Evolutionary conservation across 2,329 filamentous ascomycete genomes (phyloP).

Genomic region (Pyrenochaeta sp.): DNA sequence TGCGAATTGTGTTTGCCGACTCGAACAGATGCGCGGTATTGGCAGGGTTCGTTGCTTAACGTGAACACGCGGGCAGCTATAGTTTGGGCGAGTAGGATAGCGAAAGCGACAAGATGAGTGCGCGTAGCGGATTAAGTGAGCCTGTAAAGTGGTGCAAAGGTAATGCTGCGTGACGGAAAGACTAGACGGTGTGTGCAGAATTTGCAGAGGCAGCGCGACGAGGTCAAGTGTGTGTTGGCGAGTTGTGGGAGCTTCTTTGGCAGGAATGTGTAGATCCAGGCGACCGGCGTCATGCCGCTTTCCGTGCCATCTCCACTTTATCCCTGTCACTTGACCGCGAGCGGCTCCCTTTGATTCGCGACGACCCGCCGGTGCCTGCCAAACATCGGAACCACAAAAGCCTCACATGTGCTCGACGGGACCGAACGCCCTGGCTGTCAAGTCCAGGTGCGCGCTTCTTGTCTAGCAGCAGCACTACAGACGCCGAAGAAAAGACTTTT

Average conservation of each 20-base stretch:
- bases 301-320: constrained; percentile 4
- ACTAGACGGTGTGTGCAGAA: neutral
- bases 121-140: neutral
- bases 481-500: too few species aligned
- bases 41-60: neutral
- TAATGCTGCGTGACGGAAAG: neutral
- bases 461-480: too few species aligned
- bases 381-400: neutral
- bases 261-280: constrained; percentile 17
- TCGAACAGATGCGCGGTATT: neutral
- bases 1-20: neutral
- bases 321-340: constrained; percentile 7
- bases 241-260: constrained; percentile 4
- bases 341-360: constrained; percentile 8
- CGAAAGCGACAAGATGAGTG: constrained; percentile 2
- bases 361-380: constrained; percentile 4
- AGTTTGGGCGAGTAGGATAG: neutral
- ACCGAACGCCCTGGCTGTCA: neutral
- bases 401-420: neutral
- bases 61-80: neutral
- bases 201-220: constrained; percentile 2
- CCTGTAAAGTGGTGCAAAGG: neutral
- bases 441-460: neutral
- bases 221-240: constrained; percentile 6
- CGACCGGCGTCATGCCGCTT: constrained; percentile 12